Conservation (phyloP, 306 rosid species). For the Senna tora region DNA sequence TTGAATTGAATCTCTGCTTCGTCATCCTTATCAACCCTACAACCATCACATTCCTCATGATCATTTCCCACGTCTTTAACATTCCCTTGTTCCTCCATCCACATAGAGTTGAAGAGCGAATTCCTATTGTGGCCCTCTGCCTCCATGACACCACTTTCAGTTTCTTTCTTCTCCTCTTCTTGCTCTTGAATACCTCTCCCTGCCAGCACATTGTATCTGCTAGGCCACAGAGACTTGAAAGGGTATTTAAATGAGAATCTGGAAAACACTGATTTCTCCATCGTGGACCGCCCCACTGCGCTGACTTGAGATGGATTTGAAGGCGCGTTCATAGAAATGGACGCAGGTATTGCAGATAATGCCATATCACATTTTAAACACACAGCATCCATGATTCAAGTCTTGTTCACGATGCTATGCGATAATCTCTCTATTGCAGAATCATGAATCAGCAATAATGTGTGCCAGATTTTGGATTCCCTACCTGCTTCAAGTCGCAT, state of each 20-base stretch:
- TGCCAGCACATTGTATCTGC: conserved; percentile 41
- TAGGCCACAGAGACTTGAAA: conserved; percentile 53
- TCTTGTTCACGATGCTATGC: not conserved
- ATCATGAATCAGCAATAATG: not conserved
- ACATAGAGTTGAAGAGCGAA: conserved; percentile 63
- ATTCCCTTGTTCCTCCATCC: conserved; percentile 38
- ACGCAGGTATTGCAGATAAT: conserved; percentile 44
- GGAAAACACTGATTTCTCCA: conserved; percentile 43
- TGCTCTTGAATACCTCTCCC: conserved; percentile 29
- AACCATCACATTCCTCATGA: conserved; percentile 38
- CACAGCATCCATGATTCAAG: conserved; percentile 51
- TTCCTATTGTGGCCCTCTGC: conserved; percentile 42
- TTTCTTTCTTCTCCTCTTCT: not conserved
- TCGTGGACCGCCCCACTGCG: conserved; percentile 36
- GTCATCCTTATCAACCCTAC: conserved; percentile 45
- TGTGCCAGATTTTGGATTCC: not conserved
- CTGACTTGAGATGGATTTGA: conserved; percentile 46
- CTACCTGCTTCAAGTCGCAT: no score
- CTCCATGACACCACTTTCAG: not conserved
- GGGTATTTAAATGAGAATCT: conserved; percentile 61
- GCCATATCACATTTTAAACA: conserved; percentile 57
- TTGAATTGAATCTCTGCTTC: conserved; percentile 50
- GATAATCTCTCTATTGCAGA: no score
- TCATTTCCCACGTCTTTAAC: conserved; percentile 17
- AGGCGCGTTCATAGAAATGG: conserved; percentile 51